These are phyloP conservation scores for Populus tremula DNA, from an alignment of 345 rosid genomes.

Conservation along the genomic window DNA sequence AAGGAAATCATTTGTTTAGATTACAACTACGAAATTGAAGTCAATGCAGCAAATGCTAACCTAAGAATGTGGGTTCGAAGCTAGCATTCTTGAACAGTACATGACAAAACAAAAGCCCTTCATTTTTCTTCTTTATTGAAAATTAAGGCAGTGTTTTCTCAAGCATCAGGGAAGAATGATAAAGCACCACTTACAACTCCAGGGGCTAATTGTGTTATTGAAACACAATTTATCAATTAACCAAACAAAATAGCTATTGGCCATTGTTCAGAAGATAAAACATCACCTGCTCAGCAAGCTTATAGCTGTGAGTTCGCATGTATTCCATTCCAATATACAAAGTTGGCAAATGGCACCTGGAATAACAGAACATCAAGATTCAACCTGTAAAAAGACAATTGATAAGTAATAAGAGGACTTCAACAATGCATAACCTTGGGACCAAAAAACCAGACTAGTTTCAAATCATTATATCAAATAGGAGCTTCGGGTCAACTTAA, in stretches of 20 bases:
- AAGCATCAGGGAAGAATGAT: background rate
- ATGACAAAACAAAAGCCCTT: background rate
- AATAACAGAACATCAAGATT: slow-evolving; percentile 74
- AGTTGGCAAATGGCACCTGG: slow-evolving; percentile 98
- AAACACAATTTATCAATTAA: background rate
- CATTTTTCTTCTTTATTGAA: background rate
- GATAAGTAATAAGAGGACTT: slow-evolving; percentile 49
- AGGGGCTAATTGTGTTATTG: background rate
- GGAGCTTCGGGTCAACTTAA: background rate
- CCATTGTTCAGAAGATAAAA: slow-evolving; percentile 8
- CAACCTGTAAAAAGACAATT: slow-evolving; percentile 62
- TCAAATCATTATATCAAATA: background rate
- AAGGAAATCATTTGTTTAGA: background rate
- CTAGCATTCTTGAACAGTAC: background rate
- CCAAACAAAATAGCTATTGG: background rate
- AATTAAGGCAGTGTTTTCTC: background rate
- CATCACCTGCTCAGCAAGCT: slow-evolving; percentile 95
- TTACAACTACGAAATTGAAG: background rate
- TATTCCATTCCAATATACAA: slow-evolving; percentile 97
- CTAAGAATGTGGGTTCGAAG: background rate
- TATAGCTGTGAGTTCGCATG: slow-evolving; percentile 93
- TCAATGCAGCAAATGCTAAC: background rate
- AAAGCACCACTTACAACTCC: background rate
- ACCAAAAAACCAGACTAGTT: background rate
- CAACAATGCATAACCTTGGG: slow-evolving; percentile 5